Percentiles rank a stretch among this genome's conserved stretches.
Evolutionary conservation across 176 grass and related monocot genomes (phyloP).

Genomic region (Calamus simplicifolius): DNA sequence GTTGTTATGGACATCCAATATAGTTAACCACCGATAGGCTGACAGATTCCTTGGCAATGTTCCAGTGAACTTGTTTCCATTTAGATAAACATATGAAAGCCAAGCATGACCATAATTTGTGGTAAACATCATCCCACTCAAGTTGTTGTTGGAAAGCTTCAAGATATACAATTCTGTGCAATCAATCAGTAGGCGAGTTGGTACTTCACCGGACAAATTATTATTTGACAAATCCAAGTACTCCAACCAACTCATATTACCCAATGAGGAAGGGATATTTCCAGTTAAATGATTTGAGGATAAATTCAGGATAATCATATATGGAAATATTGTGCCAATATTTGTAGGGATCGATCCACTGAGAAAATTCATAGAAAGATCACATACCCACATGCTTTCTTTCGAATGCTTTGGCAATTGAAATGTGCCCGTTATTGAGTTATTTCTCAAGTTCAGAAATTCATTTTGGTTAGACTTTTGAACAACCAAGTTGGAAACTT

Average conservation of each 20-base stretch:
- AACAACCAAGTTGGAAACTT: slow-evolving; percentile 28
- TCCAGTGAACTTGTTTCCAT: slow-evolving; percentile 7
- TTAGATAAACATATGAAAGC: not conserved
- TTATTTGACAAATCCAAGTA: slow-evolving; percentile 23
- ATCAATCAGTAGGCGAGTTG: not conserved
- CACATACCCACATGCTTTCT: not conserved
- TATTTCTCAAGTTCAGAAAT: slow-evolving; percentile 10
- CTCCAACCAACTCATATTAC: not conserved
- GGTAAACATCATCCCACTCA: slow-evolving; percentile 4
- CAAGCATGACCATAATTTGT: not conserved
- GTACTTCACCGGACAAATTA: slow-evolving; percentile 13
- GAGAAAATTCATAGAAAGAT: slow-evolving; percentile 16
- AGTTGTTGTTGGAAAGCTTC: slow-evolving; percentile 7
- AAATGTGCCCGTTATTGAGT: slow-evolving; percentile 18
- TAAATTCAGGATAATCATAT: not conserved
- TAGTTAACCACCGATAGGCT: no score
- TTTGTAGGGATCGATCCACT: slow-evolving; percentile 3
- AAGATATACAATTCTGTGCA: not conserved
- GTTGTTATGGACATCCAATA: no score
- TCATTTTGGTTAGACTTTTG: slow-evolving; percentile 3
- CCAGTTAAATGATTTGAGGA: slow-evolving; percentile 16
- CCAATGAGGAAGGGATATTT: slow-evolving; percentile 11
- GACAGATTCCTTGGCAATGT: not conserved
- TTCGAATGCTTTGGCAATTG: not conserved
- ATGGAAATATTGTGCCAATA: slow-evolving; percentile 25